Conservation (phyloP, 345 rosid species). For the Cardamine occulta region DNA sequence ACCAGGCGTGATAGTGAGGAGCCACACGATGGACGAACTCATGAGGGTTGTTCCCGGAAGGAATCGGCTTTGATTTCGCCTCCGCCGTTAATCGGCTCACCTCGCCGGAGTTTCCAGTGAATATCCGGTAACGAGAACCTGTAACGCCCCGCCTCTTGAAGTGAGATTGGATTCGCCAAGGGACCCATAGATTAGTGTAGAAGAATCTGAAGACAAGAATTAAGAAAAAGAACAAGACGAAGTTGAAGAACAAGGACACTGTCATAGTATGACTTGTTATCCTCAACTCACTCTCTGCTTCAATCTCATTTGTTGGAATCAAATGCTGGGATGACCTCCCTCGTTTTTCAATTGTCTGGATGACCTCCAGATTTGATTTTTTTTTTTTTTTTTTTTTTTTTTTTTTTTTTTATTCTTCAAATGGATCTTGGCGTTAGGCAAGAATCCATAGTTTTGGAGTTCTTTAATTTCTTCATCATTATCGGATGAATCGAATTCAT, state of each 20-base stretch:
- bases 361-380: too few species aligned
- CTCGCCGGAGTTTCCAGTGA: constrained; percentile 69
- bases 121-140: constrained; percentile 65
- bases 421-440: too few species aligned
- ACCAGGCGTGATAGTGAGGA: constrained; percentile 70
- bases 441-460: too few species aligned
- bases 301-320: constrained; percentile 10
- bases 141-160: constrained; percentile 54
- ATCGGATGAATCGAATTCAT: too few species aligned
- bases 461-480: too few species aligned
- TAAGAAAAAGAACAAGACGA: constrained; percentile 31
- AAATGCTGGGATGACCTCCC: too few species aligned
- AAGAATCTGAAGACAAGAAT: constrained; percentile 45
- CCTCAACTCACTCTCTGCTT: not conserved
- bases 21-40: constrained; percentile 52
- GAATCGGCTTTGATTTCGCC: constrained; percentile 53
- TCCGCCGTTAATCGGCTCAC: constrained; percentile 47
- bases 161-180: constrained; percentile 59
- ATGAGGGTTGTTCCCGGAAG: constrained; percentile 44
- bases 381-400: too few species aligned
- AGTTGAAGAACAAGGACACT: constrained; percentile 21
- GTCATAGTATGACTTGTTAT: constrained; percentile 4
- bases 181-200: constrained; percentile 55
- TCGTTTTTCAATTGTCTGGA: too few species aligned
- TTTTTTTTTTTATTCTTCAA: too few species aligned